Conservation (phyloP, 768 basidiomycete genomes). For the Megacollybia marginata region DNA sequence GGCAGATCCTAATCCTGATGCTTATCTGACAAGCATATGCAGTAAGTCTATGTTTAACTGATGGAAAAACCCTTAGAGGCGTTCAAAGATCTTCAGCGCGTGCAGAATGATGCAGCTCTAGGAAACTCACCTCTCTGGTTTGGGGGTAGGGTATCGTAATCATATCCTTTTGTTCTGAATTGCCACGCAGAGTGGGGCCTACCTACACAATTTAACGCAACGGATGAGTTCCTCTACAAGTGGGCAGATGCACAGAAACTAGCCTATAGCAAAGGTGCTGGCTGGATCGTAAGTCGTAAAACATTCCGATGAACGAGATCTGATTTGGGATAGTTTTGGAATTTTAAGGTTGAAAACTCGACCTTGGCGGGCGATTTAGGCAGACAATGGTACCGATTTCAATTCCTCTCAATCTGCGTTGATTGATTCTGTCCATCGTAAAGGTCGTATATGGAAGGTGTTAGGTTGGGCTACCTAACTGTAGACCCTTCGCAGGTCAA, state of each 20-base stretch:
- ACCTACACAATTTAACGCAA: conserved; percentile 55
- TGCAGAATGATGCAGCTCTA: conserved; percentile 28
- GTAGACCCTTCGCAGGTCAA: conserved; percentile 48
- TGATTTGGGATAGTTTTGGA: conserved; percentile 46
- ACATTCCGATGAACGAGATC: not conserved
- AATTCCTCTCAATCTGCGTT: not conserved
- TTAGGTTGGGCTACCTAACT: conserved; percentile 53
- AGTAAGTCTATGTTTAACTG: conserved; percentile 34
- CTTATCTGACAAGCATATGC: conserved; percentile 64
- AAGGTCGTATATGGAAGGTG: conserved; percentile 67
- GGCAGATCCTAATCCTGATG: conserved; percentile 52
- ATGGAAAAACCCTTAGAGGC: not conserved
- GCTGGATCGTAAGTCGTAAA: conserved; percentile 55
- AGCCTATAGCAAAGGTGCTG: conserved; percentile 49
- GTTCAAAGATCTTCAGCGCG: not conserved
- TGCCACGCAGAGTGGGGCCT: conserved; percentile 43
- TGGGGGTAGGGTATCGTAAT: conserved; percentile 19
- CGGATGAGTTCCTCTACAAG: conserved; percentile 49
- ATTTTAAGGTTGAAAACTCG: conserved; percentile 65
- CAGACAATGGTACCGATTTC: conserved; percentile 48
- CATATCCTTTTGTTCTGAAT: not conserved
- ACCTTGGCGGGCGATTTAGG: conserved; percentile 39
- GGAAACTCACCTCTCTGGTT: conserved; percentile 45
- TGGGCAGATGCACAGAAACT: conserved; percentile 78
- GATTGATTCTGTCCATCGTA: not conserved